Conservation (phyloP, 169 alveolate species). For the Cryptosporidium meleagridis region DNA sequence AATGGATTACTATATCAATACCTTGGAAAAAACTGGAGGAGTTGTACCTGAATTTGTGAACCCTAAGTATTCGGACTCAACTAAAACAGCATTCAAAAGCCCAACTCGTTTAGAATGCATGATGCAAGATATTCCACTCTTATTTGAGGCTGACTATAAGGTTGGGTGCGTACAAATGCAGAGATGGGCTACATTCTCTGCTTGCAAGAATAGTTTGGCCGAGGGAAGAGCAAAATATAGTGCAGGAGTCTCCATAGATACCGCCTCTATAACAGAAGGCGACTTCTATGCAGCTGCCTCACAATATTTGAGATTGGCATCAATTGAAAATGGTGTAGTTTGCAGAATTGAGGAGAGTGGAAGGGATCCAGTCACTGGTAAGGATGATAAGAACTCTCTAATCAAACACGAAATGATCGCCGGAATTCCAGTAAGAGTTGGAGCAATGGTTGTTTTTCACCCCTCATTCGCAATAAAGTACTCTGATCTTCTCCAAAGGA, state of each 20-base stretch:
- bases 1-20: conserved; percentile 81
- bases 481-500: conserved; percentile 82
- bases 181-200: conserved; percentile 87
- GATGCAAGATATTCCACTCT: conserved; percentile 89
- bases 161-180: conserved; percentile 86
- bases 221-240: conserved; percentile 82
- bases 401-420: conserved; percentile 63
- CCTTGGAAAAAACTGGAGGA: conserved; percentile 88
- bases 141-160: conserved; percentile 80
- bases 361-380: conserved; percentile 52
- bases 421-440: conserved; percentile 83
- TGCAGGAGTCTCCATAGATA: conserved; percentile 81
- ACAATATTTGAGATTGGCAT: conserved; percentile 77
- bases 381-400: conserved; percentile 3
- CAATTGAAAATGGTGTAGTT: conserved; percentile 58
- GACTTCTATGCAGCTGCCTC: conserved; percentile 84
- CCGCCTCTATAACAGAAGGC: conserved; percentile 84
- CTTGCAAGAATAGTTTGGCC: conserved; percentile 85
- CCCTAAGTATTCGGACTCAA: conserved; percentile 93
- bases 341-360: conserved; percentile 70
- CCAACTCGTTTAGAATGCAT: conserved; percentile 95
- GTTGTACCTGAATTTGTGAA: conserved; percentile 93
- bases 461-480: conserved; percentile 87
- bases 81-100: conserved; percentile 89
- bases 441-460: conserved; percentile 85